Conservation (phyloP, 345 rosid genomes). For the Carallia pectinifolia region DNA sequence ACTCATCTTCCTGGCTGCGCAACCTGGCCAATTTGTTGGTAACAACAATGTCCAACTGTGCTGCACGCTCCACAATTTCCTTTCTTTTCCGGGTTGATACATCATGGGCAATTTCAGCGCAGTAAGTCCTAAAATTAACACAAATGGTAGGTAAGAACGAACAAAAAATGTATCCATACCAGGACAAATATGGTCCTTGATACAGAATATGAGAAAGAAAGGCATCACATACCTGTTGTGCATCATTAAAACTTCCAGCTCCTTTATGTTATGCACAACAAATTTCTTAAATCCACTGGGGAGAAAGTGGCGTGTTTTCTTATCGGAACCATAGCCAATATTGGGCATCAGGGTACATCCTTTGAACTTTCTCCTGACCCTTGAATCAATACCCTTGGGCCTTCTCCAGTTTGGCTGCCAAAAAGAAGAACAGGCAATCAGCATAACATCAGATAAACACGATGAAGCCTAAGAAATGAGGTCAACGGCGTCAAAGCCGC, state of each 20-base stretch:
- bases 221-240: conserved; percentile 46
- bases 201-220: neutral
- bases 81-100: conserved; percentile 65
- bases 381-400: conserved; percentile 32
- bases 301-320: conserved; percentile 60
- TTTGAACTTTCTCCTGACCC: conserved; percentile 35
- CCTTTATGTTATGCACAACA: conserved; percentile 52
- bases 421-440: neutral
- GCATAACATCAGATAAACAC: neutral
- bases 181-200: neutral
- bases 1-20: conserved; percentile 72
- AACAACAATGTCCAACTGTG: conserved; percentile 66
- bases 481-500: neutral
- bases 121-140: conserved; percentile 46
- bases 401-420: conserved; percentile 29
- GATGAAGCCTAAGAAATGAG: neutral
- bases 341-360: conserved; percentile 33
- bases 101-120: conserved; percentile 67
- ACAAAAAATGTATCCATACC: neutral
- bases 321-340: conserved; percentile 33
- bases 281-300: conserved; percentile 69
- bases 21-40: conserved; percentile 73
- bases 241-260: conserved; percentile 69
- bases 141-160: neutral
- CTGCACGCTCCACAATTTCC: conserved; percentile 59